Conservation (phyloP, 2,329 filamentous ascomycete species). For the Emericellopsis atlantica region DNA sequence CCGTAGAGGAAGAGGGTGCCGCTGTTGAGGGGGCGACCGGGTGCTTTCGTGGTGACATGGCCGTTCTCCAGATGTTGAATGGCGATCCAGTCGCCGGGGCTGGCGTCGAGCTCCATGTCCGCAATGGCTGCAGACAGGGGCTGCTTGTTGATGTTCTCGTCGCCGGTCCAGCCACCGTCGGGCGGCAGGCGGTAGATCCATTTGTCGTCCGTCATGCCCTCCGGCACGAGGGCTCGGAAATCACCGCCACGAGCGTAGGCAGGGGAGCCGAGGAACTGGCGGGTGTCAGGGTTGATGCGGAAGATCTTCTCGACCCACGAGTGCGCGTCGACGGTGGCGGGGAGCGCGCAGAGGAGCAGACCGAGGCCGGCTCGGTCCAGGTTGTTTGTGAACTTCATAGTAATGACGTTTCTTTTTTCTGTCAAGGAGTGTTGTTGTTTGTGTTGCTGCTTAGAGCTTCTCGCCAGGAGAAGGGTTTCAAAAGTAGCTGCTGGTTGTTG, state of each 20-base stretch:
- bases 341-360: conserved; percentile 15
- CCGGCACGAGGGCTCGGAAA: conserved; percentile 26
- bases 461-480: conserved; percentile 2
- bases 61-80: conserved; percentile 64
- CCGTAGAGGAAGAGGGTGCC: conserved; percentile 68
- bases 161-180: conserved; percentile 48
- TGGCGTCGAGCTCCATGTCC: conserved; percentile 49
- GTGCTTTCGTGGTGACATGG: conserved; percentile 51
- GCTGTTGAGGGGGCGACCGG: conserved; percentile 50
- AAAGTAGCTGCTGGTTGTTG: neutral
- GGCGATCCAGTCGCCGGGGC: conserved; percentile 51
- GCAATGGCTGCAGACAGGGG: conserved; percentile 23
- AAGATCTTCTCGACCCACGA: conserved; percentile 73
- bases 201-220: conserved; percentile 35
- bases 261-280: conserved; percentile 24
- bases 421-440: neutral
- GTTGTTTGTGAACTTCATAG: conserved; percentile 1
- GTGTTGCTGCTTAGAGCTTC: neutral
- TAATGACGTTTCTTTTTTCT: neutral
- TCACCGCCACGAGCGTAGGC: conserved; percentile 62
- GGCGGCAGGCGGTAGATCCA: conserved; percentile 46
- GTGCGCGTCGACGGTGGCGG: conserved; percentile 39
- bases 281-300: conserved; percentile 61
- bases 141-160: conserved; percentile 36
- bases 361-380: conserved; percentile 9